A percentile compares a stretch with the other conserved stretches of the same genome.
Evolutionary conservation across 192 early-diverging fungal species (phyloP).

Genomic region (Coemansia sp.): DNA sequence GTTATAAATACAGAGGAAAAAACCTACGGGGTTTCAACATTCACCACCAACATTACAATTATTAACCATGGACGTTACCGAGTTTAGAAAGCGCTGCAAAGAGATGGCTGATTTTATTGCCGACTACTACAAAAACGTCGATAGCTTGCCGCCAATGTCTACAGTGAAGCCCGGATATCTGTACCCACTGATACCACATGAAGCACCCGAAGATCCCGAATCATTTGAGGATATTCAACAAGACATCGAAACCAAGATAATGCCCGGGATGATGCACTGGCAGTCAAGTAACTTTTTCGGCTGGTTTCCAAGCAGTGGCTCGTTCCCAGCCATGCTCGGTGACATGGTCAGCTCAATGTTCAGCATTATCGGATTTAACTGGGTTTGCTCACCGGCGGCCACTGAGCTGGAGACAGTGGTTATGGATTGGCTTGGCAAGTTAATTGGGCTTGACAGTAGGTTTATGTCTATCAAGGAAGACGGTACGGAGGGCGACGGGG

Average conservation of each 20-base stretch:
- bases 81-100: slow-evolving; percentile 62
- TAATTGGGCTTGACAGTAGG: slow-evolving; percentile 58
- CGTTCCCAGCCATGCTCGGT: slow-evolving; percentile 60
- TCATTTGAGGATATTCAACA: slow-evolving; percentile 48
- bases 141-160: slow-evolving; percentile 50
- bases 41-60: neutral
- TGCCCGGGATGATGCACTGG: slow-evolving; percentile 72
- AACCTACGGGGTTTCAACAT: too few species aligned
- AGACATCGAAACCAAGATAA: slow-evolving; percentile 59
- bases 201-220: slow-evolving; percentile 59
- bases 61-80: slow-evolving; percentile 44
- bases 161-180: slow-evolving; percentile 62
- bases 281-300: slow-evolving; percentile 66
- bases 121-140: slow-evolving; percentile 61
- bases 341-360: slow-evolving; percentile 68
- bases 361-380: slow-evolving; percentile 57
- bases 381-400: slow-evolving; percentile 58
- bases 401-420: slow-evolving; percentile 66
- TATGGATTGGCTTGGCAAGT: slow-evolving; percentile 66
- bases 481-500: slow-evolving; percentile 56
- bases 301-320: slow-evolving; percentile 59
- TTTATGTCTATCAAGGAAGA: slow-evolving; percentile 53
- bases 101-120: slow-evolving; percentile 62
- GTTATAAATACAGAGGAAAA: too few species aligned
- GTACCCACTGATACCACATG: slow-evolving; percentile 53